These are phyloP conservation scores for Verticillium nonalfalfae DNA, from an alignment of 2,329 filamentous ascomycete genomes.

Conservation along the genomic window DNA sequence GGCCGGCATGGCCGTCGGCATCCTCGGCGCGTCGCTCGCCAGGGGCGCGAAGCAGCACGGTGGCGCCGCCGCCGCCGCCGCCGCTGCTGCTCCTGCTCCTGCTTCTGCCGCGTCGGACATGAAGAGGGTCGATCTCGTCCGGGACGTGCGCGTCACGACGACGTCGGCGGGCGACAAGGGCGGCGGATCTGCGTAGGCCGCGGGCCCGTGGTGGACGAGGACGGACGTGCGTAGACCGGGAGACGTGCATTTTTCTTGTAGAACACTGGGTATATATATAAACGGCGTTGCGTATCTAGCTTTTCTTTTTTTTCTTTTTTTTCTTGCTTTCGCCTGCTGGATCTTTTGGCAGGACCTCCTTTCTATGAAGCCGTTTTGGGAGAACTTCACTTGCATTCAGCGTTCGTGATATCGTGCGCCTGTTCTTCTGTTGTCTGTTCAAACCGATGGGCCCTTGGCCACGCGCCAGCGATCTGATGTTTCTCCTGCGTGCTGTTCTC, in stretches of 20 bases:
- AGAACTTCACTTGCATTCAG: no score
- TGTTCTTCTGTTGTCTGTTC: no score
- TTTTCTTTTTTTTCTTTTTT: no score
- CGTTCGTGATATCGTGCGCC: no score
- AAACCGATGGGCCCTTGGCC: no score
- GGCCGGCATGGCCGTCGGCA: slow-evolving; percentile 41
- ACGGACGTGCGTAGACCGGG: background rate
- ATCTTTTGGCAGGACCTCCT: no score
- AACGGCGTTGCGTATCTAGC: no score
- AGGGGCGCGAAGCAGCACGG: background rate
- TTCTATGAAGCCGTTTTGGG: no score
- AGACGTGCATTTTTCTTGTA: background rate
- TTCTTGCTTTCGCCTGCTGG: no score
- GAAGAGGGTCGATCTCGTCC: background rate
- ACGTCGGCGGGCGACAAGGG: background rate
- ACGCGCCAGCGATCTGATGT: no score
- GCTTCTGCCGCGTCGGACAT: background rate
- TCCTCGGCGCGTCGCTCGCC: slow-evolving; percentile 23
- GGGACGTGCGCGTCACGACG: background rate
- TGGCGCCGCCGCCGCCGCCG: no score
- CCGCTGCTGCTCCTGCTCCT: background rate
- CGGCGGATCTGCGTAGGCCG: background rate
- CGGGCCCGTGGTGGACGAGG: background rate
- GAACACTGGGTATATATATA: background rate
- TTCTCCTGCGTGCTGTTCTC: no score